Percentiles rank a stretch among this genome's conserved stretches.
Evolutionary conservation across 163 green algal genomes (phyloP).

Genomic region (Picocystis sp.): DNA sequence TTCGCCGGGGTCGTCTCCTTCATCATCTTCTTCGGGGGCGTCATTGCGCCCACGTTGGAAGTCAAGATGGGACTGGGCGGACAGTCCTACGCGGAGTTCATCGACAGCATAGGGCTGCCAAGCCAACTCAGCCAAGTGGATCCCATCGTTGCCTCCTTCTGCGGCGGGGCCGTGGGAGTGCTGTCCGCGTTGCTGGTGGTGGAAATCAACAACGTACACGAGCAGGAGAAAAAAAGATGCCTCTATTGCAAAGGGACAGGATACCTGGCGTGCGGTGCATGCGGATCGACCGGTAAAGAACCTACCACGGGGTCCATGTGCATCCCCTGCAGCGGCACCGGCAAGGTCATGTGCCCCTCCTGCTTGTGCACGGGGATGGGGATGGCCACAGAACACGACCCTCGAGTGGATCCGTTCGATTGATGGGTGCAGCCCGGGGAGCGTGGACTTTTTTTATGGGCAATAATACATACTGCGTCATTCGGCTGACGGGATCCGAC

Average conservation of each 20-base stretch:
- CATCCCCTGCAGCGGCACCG: slow-evolving; percentile 43
- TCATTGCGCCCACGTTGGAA: slow-evolving; percentile 80
- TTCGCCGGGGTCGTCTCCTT: slow-evolving; percentile 45
- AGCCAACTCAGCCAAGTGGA: slow-evolving; percentile 82
- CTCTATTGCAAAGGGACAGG: slow-evolving; percentile 75
- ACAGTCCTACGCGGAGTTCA: slow-evolving; percentile 60
- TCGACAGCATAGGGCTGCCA: slow-evolving; percentile 66
- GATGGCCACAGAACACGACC: slow-evolving; percentile 88
- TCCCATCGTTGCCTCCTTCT: slow-evolving; percentile 95
- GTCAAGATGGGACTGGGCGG: slow-evolving; percentile 79
- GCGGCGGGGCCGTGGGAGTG: slow-evolving; percentile 81
- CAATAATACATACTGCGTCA: too few species aligned
- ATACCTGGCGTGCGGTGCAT: slow-evolving; percentile 82
- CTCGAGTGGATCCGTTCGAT: slow-evolving; percentile 77
- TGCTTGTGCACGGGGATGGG: slow-evolving; percentile 94
- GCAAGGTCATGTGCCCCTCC: slow-evolving; percentile 93
- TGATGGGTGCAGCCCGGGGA: too few species aligned
- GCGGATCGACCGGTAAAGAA: slow-evolving; percentile 40
- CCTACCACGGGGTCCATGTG: slow-evolving; percentile 22
- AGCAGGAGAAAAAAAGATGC: slow-evolving; percentile 62
- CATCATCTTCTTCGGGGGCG: slow-evolving; percentile 83
- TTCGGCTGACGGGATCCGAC: too few species aligned
- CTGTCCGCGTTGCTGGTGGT: slow-evolving; percentile 83
- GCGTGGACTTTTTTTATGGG: too few species aligned
- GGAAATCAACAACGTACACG: slow-evolving; percentile 85